A percentile compares a stretch with the other conserved stretches of the same genome.
phyloP scores from a whole-genome alignment of 2,329 filamentous ascomycete genomes.

The Penicillium griseofulvum region DNA sequence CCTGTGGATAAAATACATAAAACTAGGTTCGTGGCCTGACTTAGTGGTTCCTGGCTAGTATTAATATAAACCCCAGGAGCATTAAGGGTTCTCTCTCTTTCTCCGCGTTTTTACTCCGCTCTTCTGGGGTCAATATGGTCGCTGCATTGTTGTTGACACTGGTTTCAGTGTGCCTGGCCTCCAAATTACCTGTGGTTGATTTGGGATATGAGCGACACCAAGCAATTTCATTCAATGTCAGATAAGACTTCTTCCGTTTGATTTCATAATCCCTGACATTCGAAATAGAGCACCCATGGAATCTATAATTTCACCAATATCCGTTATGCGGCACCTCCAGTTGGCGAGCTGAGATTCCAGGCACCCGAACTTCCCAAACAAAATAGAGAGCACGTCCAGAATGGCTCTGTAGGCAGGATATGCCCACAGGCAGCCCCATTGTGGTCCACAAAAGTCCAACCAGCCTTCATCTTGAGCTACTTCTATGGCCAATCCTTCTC shows the following conservation, averaged over 20 bases:
- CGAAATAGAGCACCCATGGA: constrained; percentile 28
- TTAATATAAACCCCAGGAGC: background rate
- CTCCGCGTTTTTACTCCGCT: background rate
- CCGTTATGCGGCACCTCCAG: constrained; percentile 54
- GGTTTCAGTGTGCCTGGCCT: constrained; percentile 18
- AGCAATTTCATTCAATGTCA: constrained; percentile 32
- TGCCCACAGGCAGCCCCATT: constrained; percentile 47
- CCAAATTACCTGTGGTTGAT: constrained; percentile 46
- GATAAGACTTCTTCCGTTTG: background rate
- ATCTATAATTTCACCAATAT: constrained; percentile 59
- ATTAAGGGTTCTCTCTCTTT: background rate
- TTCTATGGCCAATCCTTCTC: constrained; percentile 14
- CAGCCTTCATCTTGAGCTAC: constrained; percentile 20
- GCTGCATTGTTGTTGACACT: constrained; percentile 10
- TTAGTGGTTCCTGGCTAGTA: background rate
- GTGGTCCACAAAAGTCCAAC: constrained; percentile 40
- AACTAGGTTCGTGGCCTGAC: background rate
- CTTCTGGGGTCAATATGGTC: constrained; percentile 8
- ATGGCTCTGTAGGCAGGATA: constrained; percentile 43
- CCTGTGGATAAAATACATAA: background rate
- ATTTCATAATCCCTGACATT: background rate
- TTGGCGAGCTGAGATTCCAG: constrained; percentile 52
- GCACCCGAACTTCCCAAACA: constrained; percentile 45
- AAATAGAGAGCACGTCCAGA: constrained; percentile 48
- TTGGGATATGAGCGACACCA: constrained; percentile 55